These are phyloP conservation scores for Trifolium fragiferum DNA, from an alignment of 306 rosid genomes.

Conservation along the genomic window DNA sequence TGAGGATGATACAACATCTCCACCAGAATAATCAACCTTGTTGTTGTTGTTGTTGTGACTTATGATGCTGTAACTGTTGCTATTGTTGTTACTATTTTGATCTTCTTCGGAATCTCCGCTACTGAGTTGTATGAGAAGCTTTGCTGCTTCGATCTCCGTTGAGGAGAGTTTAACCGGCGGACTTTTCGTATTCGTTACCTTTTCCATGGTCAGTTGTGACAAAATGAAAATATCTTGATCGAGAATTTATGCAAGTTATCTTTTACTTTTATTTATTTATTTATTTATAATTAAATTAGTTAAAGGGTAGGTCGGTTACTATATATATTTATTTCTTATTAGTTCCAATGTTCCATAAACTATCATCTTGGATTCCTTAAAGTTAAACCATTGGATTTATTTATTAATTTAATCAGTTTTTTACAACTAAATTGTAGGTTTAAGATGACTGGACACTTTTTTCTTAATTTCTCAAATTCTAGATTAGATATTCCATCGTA, in stretches of 20 bases:
- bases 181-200: neutral
- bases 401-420: too few species aligned
- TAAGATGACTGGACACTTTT: too few species aligned
- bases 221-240: neutral
- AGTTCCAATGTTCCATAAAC: neutral
- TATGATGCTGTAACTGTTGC: slow-evolving; percentile 41
- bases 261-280: neutral
- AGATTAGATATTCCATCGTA: too few species aligned
- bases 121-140: slow-evolving; percentile 62
- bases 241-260: neutral
- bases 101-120: slow-evolving; percentile 43
- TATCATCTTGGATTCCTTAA: neutral
- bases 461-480: too few species aligned
- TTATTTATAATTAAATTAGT: neutral
- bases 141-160: slow-evolving; percentile 58
- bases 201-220: slow-evolving; percentile 39
- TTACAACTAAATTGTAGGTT: too few species aligned
- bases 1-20: slow-evolving; percentile 33
- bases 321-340: neutral
- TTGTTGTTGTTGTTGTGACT: neutral
- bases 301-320: slow-evolving; percentile 36
- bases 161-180: slow-evolving; percentile 32
- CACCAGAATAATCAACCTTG: slow-evolving; percentile 5
- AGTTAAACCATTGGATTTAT: neutral
- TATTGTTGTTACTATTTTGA: slow-evolving; percentile 36